Base-by-base conservation (phyloP, 768 basidiomycete genomes). In the Lactarius tabidus region DNA sequence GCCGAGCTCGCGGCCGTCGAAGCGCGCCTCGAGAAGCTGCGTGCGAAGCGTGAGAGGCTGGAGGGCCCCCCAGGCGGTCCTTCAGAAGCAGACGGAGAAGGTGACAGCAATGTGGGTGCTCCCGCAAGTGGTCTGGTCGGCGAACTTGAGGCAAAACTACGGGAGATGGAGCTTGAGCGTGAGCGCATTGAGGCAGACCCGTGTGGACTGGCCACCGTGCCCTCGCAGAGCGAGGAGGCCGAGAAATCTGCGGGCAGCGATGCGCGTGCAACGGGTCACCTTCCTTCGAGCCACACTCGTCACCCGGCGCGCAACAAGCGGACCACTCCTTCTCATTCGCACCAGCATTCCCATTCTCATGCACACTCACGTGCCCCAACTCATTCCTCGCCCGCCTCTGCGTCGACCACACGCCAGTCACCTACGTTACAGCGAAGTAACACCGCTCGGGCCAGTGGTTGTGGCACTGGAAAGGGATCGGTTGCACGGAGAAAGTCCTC, bases 101-200 rank as follows among this genome's bases (percentile, higher is more conserved):
- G 58, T 26, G 33, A 35, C 31, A 53, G 59, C 17, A 48, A 31
- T 41, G 36, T n/a, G 43, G 55, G 52, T 53, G n/a, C 31, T 17
- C 28, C 48, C n/a, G 26, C 18, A 6, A 20, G 51, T 35, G 76
- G 73, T 18, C 64, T 81, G 17, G 78, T 93, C 20, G 81, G 81
- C 1, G 89, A 89, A 65, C 79, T 93, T 48, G 90, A 91, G 74
- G 81, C 83, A 57, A 84, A 87, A 73, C 77, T 93, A 51, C 77
- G 77, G 64, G 82, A 82, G 51, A 75, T 90, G 57, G 81, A 84
- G 69, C 77, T 77, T 29, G 87, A 92, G 74, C 82, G 90, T 26
- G 85, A 86, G 71, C 60, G 77, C 64, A 67, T 77, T 59, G 75
- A 79, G 64, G 56, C 65, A 54, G 74, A 75, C 59, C 75, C 74